These are phyloP conservation scores for Xylaria digitata DNA, from an alignment of 2,329 filamentous ascomycete genomes.

Conservation along the genomic window DNA sequence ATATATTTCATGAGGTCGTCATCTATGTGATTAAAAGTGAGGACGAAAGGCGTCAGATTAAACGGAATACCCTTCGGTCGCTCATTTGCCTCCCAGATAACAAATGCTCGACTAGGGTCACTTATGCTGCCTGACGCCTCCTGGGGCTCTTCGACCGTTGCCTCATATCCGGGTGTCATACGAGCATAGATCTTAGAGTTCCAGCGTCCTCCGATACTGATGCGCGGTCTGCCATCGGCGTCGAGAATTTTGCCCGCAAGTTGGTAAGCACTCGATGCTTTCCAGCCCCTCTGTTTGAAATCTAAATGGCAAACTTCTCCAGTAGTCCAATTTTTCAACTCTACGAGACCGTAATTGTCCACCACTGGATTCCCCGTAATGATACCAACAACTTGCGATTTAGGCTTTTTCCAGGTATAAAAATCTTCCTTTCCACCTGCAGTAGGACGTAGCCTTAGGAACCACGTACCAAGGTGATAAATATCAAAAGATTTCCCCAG, in stretches of 20 bases:
- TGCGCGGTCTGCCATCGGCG: conserved; percentile 79
- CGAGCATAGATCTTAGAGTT: conserved; percentile 97
- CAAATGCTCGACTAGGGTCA: conserved; percentile 80
- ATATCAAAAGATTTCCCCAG: conserved; percentile 98
- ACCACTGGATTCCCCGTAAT: conserved; percentile 96
- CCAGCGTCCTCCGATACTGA: conserved; percentile 94
- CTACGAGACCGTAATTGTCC: conserved; percentile 98
- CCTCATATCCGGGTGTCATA: conserved; percentile 90
- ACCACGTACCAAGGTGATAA: conserved; percentile 97
- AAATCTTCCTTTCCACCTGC: conserved; percentile 83
- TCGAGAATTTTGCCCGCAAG: conserved; percentile 88
- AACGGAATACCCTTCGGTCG: conserved; percentile 90
- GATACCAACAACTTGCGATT: conserved; percentile 96
- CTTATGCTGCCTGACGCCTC: conserved; percentile 64
- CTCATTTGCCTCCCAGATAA: conserved; percentile 91
- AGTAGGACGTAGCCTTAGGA: conserved; percentile 82
- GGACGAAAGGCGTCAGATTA: conserved; percentile 94
- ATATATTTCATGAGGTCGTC: conserved; percentile 82
- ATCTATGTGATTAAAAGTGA: conserved; percentile 92
- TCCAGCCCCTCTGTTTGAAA: conserved; percentile 97
- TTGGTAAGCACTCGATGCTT: conserved; percentile 89
- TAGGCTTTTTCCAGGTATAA: conserved; percentile 99
- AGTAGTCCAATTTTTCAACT: conserved; percentile 96
- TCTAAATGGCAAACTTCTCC: conserved; percentile 90
- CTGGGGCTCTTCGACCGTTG: conserved; percentile 70